These are phyloP conservation scores for Ophioceras dolichostomum DNA, from an alignment of 2,329 filamentous ascomycete species.

Conservation along the genomic window DNA sequence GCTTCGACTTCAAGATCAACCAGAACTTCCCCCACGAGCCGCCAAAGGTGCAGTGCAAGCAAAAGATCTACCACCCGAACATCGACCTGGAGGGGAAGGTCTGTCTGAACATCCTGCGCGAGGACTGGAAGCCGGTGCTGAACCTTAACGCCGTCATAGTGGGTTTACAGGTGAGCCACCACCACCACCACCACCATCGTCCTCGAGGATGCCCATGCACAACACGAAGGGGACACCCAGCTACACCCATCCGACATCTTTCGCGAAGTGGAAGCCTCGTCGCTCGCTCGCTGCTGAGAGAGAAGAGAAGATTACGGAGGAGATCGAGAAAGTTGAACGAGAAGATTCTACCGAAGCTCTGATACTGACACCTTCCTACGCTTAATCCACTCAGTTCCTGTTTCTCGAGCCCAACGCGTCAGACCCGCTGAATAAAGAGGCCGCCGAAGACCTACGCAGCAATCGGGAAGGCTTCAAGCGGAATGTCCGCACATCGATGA, in stretches of 20 bases:
- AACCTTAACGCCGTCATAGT: conserved; percentile 98
- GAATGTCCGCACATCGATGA: conserved; percentile 78
- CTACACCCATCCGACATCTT: too few species aligned
- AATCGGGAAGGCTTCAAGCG: conserved; percentile 85
- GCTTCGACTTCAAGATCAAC: conserved; percentile 85
- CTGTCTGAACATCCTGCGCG: conserved; percentile 89
- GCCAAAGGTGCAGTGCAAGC: conserved; percentile 90
- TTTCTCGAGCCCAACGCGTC: conserved; percentile 96
- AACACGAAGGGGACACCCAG: too few species aligned
- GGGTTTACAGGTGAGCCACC: conserved; percentile 59
- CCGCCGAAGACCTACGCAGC: conserved; percentile 77
- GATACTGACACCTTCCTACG: background rate
- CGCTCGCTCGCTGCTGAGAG: too few species aligned
- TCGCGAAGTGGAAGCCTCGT: too few species aligned
- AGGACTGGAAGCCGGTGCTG: conserved; percentile 98
- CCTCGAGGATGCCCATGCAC: too few species aligned
- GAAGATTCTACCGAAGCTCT: background rate
- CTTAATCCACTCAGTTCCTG: conserved; percentile 51
- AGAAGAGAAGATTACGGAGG: background rate
- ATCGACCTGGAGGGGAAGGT: conserved; percentile 97
- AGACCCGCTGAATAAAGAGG: conserved; percentile 97
- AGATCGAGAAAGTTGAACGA: background rate
- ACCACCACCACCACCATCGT: too few species aligned
- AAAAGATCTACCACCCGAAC: conserved; percentile 99
- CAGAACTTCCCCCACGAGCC: conserved; percentile 95